Evolutionary conservation across 179 eudicot genomes (phyloP), one percentile per base, ranked within the genome.

Genomic region (Camellia oleifera): DNA sequence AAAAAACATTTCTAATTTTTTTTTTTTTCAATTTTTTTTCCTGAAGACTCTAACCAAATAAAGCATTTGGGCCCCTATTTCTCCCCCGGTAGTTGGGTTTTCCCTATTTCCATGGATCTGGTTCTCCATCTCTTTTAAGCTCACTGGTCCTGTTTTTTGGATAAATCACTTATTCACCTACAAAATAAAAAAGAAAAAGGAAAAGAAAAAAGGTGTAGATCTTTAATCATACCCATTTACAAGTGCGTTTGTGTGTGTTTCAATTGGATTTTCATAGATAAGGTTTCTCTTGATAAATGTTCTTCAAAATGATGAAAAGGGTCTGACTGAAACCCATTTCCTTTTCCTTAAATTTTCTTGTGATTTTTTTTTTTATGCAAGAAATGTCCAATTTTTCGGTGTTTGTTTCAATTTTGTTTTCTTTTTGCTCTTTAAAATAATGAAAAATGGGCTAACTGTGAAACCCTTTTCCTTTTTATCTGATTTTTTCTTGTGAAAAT

Each of bases 91-190:
- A 48, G 52, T 48, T 4, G 52, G 52, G 52, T 48, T 48, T 48
- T 45, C 42, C 54, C 20, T 5, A 17, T 42, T 62, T 23, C 15
- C 7, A 52, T 40, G 73, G 77, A 80, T 72, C 60, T 48, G 82
- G 42, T 40, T 32, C 32, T 61, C 60, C 52, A 42, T 74, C 77
- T 62, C 42, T 80, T 53, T 75, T 67, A 54, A 12, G 66, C 73
- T 48, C 52, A 4, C 40, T 32, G 40, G 40, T 63, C 77, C 11
- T 62, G 46, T 76, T 57, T 65, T 5, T 4, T 40, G 42, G 13
- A 17, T 17, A 48, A 48, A 48, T 48, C 7, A 48, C 7, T 32
- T 32, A 32, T 32, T 32, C 40, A 32, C 40, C 40, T 1, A 1
- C 40, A 32, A 32, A 32, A 32, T 32, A 32, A 32, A 9, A 17